A percentile compares a stretch with the other conserved stretches of the same genome.
Conservation (phyloP, 257 asterid species). For the Solanum pennellii region DNA sequence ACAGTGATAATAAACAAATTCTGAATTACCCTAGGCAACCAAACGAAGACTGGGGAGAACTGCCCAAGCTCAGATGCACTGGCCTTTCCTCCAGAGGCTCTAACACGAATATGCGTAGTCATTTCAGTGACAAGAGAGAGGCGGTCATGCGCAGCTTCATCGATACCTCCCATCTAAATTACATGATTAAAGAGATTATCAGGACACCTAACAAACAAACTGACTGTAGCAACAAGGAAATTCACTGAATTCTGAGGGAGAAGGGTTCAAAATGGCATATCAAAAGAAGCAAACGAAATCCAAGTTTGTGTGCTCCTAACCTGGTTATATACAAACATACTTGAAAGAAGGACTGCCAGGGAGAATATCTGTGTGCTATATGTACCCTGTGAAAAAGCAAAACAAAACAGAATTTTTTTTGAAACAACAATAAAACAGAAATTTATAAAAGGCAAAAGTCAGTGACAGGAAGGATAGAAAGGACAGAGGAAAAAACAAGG, state of each 20-base stretch:
- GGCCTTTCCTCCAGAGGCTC: constrained; percentile 82
- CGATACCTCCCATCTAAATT: constrained; percentile 97
- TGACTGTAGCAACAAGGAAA: background rate
- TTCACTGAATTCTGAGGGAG: background rate
- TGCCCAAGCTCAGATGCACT: constrained; percentile 92
- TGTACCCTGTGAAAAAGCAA: constrained; percentile 59
- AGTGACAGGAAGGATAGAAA: background rate
- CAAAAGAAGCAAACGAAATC: background rate
- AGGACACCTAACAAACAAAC: background rate
- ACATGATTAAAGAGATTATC: background rate
- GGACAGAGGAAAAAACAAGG: background rate
- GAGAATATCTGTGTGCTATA: constrained; percentile 96
- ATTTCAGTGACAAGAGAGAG: constrained; percentile 98
- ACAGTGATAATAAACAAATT: background rate
- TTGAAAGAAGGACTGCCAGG: constrained; percentile 92
- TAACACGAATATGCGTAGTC: constrained; percentile 95
- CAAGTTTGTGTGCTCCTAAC: constrained; percentile 16
- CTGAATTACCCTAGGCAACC: constrained; percentile 87
- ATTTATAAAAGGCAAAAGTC: background rate
- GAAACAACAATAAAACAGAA: background rate
- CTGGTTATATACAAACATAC: constrained; percentile 98
- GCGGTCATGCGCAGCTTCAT: constrained; percentile 97
- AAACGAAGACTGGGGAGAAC: constrained; percentile 88
- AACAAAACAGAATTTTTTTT: background rate
- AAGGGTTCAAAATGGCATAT: background rate